These are phyloP conservation scores for Epichloe baconii DNA, from an alignment of 2,329 filamentous ascomycete species.

Conservation along the genomic window DNA sequence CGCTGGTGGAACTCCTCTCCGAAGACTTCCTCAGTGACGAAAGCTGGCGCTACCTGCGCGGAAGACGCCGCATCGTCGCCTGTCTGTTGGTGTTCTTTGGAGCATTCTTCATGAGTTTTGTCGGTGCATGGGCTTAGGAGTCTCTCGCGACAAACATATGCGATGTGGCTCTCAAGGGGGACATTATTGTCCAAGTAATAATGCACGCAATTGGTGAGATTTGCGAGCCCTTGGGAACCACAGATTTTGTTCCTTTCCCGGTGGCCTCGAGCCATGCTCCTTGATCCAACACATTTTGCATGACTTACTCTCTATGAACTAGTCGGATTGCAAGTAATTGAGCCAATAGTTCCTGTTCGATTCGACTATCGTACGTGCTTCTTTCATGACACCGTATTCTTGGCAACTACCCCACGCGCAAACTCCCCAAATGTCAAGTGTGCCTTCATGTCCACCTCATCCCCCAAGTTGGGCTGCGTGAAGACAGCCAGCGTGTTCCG, in stretches of 20 bases:
- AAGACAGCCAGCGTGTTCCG: conserved; percentile 91
- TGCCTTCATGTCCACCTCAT: conserved; percentile 57
- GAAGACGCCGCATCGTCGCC: conserved; percentile 38
- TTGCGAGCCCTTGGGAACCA: neutral
- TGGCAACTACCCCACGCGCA: conserved; percentile 47
- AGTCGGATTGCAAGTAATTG: too few species aligned
- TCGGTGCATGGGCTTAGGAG: conserved; percentile 47
- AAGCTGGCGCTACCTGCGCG: conserved; percentile 43
- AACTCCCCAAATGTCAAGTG: conserved; percentile 64
- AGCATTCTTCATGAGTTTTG: conserved; percentile 49
- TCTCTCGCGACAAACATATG: neutral
- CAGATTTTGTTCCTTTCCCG: neutral
- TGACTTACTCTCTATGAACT: too few species aligned
- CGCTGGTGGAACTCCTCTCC: conserved; percentile 56
- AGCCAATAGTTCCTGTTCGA: too few species aligned
- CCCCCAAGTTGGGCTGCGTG: conserved; percentile 83
- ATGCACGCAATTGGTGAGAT: neutral
- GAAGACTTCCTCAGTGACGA: conserved; percentile 58
- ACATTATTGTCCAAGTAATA: neutral
- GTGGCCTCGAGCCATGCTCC: too few species aligned
- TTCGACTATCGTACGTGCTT: neutral
- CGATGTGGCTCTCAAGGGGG: neutral
- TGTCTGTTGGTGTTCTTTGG: conserved; percentile 45
- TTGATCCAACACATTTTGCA: neutral
- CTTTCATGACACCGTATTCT: conserved; percentile 37